Evolutionary conservation across 2,329 filamentous ascomycete genomes (phyloP).

Genomic region (Monosporascus sp.): DNA sequence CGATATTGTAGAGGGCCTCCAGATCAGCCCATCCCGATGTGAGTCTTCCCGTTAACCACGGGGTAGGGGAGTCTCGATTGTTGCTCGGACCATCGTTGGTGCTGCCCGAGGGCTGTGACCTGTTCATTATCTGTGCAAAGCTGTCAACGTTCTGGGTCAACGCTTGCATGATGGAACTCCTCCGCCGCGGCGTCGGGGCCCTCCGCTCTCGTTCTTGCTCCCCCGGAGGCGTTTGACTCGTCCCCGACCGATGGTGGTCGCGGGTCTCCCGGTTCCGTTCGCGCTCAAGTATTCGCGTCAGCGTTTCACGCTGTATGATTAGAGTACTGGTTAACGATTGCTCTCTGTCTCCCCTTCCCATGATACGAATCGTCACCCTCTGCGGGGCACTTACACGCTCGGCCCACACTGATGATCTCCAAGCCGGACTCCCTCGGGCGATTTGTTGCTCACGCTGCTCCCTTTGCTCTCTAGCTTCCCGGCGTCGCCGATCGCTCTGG

Average conservation of each 20-base stretch:
- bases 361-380: slow-evolving; percentile 5
- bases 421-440: slow-evolving; percentile 16
- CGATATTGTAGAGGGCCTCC: slow-evolving; percentile 37
- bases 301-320: slow-evolving; percentile 24
- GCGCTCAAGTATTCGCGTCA: slow-evolving; percentile 28
- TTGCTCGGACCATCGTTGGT: slow-evolving; percentile 11
- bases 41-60: slow-evolving; percentile 21
- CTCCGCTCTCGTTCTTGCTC: slow-evolving; percentile 27
- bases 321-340: slow-evolving; percentile 6
- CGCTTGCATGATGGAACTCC: slow-evolving; percentile 26
- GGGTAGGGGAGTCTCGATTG: slow-evolving; percentile 20
- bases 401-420: slow-evolving; percentile 24
- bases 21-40: slow-evolving; percentile 36
- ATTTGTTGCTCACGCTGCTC: slow-evolving; percentile 20
- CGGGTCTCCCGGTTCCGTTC: slow-evolving; percentile 24
- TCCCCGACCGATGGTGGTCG: slow-evolving; percentile 20
- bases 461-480: slow-evolving; percentile 36
- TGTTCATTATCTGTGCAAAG: slow-evolving; percentile 14
- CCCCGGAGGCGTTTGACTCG: slow-evolving; percentile 14
- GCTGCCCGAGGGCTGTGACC: slow-evolving; percentile 13
- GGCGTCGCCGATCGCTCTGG: slow-evolving; percentile 47
- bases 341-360: slow-evolving; percentile 12
- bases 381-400: slow-evolving; percentile 27
- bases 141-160: slow-evolving; percentile 23
- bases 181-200: slow-evolving; percentile 22